Base-by-base conservation (phyloP, 202 grass and related monocot genomes). In the Panicum virgatum region DNA sequence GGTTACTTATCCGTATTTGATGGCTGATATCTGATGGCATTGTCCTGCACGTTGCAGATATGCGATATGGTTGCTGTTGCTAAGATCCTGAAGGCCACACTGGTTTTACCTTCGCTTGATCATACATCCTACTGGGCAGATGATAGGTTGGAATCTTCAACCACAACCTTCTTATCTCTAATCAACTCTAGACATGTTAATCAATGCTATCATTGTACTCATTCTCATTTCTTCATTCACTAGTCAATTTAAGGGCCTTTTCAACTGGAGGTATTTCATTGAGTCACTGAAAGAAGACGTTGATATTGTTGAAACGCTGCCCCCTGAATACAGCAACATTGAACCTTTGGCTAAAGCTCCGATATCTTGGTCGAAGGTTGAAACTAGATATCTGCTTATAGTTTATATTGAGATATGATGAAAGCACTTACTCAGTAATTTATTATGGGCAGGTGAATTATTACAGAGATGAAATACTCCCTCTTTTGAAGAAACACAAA, bases 81-180 rank as follows among this genome's bases (percentile, higher is more conserved):
- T 85, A 98, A 98, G 86, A 98, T 93, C 58, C 71, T 95, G 73
- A 98, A 98, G 83, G 96, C 92, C 22, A 87, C 92, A 26, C 73
- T 98, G 46, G 96, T 98, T 93, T 87, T 98, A 79, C 96, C 96
- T 91, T 93, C 89, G 13, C 92, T 98, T 85, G 96, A 98, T 83
- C 96, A 95, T 93, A 91, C 85, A 82, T 98, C 96, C 32, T 98
- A 95, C 80, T 98, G 96, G 96, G 96, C 90, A 88, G 96, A 98
- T 90, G 88, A 93, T 69, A 95, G 96, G 96, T 95, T 82, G n/a
- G 32, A 44, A 44, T 39, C 50, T 82, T 79, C 46, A 38, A n/a
- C 40, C 18, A 18, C 58, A 72, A 26, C 5, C 26, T 63, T 71
- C 82, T 81, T 71, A 78, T 78, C 45, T 38, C 37, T 62, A 36